Evolutionary conservation across 352 stramenopile species (phyloP).

Genomic region (Pseudoperonospora humuli): DNA sequence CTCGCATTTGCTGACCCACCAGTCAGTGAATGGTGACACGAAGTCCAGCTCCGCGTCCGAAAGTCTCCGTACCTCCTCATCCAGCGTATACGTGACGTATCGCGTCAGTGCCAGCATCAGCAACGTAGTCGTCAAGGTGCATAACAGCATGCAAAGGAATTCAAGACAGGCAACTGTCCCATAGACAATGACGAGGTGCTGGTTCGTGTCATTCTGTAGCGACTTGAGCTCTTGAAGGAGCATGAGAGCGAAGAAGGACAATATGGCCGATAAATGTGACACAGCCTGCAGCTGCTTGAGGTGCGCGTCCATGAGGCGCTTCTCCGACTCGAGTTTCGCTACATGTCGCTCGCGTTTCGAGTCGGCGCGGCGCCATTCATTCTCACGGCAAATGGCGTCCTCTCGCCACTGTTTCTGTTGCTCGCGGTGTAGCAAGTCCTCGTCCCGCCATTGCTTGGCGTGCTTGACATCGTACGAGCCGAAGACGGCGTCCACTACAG

Average conservation of each 20-base stretch:
- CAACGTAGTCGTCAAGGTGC: slow-evolving; percentile 60
- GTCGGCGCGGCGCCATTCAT: slow-evolving; percentile 62
- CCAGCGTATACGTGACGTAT: slow-evolving; percentile 73
- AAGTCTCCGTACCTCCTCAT: slow-evolving; percentile 49
- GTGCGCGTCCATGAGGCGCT: slow-evolving; percentile 64
- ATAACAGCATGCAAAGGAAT: slow-evolving; percentile 74
- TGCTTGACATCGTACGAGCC: slow-evolving; percentile 83
- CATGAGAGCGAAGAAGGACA: slow-evolving; percentile 66
- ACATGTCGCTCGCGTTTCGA: slow-evolving; percentile 61
- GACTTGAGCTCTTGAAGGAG: slow-evolving; percentile 64
- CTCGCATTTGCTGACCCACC: slow-evolving; percentile 65
- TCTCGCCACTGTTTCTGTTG: slow-evolving; percentile 80
- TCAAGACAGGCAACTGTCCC: slow-evolving; percentile 43
- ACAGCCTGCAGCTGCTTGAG: slow-evolving; percentile 56
- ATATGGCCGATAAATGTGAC: slow-evolving; percentile 53
- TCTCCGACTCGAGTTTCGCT: slow-evolving; percentile 72
- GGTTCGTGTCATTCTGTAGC: slow-evolving; percentile 30
- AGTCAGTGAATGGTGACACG: slow-evolving; percentile 58
- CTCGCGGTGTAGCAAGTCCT: slow-evolving; percentile 62
- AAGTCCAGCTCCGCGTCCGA: slow-evolving; percentile 51
- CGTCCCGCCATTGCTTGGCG: slow-evolving; percentile 76
- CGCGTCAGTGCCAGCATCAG: slow-evolving; percentile 67
- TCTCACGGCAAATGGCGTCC: slow-evolving; percentile 56
- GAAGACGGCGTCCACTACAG: slow-evolving; percentile 69
- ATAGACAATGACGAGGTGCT: slow-evolving; percentile 55